Percentiles rank a stretch among this genome's conserved stretches.
phyloP scores from a whole-genome alignment of 371 early-diverging fungal species.

The Rhizomucor pusillus region DNA sequence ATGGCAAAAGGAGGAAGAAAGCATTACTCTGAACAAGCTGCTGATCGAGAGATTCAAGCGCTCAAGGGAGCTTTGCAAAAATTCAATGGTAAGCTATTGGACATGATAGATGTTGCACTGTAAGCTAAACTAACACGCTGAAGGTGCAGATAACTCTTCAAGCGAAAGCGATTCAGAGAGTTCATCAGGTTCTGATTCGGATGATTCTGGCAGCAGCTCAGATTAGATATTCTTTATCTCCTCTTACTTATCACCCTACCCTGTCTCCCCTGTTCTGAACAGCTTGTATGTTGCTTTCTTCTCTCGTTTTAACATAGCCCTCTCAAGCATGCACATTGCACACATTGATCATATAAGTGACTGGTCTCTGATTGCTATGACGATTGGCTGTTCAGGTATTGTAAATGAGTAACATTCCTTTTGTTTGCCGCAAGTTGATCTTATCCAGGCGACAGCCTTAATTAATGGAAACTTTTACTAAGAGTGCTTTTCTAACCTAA shows the following conservation, averaged over 20 bases:
- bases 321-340: too few species aligned
- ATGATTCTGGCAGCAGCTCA: constrained; percentile 77
- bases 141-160: constrained; percentile 39
- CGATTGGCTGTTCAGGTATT: too few species aligned
- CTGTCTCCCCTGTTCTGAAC: too few species aligned
- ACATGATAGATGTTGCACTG: too few species aligned
- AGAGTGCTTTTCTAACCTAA: constrained; percentile 21
- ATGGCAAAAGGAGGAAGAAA: constrained; percentile 25
- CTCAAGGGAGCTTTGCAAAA: constrained; percentile 67
- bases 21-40: constrained; percentile 49
- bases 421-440: neutral
- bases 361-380: too few species aligned
- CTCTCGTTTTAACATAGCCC: neutral
- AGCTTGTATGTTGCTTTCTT: constrained; percentile 1
- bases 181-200: constrained; percentile 69
- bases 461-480: neutral
- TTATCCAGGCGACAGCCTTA: neutral
- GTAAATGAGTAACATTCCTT: too few species aligned
- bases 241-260: too few species aligned
- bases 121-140: too few species aligned
- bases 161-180: constrained; percentile 57
- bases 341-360: too few species aligned
- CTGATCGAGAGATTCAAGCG: constrained; percentile 59
- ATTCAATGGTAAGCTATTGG: constrained; percentile 26
- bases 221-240: constrained; percentile 63